These are phyloP conservation scores for Gastrolobium bilobum DNA, from an alignment of 306 rosid species.

Conservation along the genomic window DNA sequence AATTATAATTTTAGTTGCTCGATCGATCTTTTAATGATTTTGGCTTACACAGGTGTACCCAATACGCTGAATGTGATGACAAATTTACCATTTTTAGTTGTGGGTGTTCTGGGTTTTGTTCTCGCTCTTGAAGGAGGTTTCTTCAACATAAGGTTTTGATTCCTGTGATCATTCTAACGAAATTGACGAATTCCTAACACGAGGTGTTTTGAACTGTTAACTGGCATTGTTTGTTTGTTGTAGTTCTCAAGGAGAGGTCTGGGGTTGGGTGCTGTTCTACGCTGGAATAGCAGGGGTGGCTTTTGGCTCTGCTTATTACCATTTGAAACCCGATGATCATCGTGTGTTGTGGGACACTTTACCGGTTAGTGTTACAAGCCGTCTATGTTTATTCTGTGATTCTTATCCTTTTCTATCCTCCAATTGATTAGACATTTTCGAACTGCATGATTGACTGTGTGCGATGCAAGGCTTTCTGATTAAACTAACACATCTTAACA, in stretches of 20 bases:
- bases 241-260: constrained; percentile 59
- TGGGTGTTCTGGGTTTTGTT: constrained; percentile 76
- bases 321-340: constrained; percentile 65
- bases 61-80: constrained; percentile 77
- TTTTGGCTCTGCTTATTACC: constrained; percentile 76
- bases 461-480: background rate
- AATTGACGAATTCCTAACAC: background rate
- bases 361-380: constrained; percentile 59
- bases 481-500: background rate
- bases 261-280: constrained; percentile 66
- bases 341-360: constrained; percentile 73
- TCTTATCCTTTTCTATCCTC: constrained; percentile 19
- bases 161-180: background rate
- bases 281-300: constrained; percentile 66
- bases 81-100: constrained; percentile 77
- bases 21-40: constrained; percentile 29
- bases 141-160: constrained; percentile 62
- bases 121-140: constrained; percentile 61
- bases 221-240: constrained; percentile 30
- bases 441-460: background rate
- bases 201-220: constrained; percentile 46
- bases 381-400: constrained; percentile 8
- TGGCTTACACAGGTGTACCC: constrained; percentile 65
- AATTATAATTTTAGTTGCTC: background rate
- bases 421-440: constrained; percentile 27